Conservation (phyloP, 805 yeast genomes). For the Candida tibetensis region DNA sequence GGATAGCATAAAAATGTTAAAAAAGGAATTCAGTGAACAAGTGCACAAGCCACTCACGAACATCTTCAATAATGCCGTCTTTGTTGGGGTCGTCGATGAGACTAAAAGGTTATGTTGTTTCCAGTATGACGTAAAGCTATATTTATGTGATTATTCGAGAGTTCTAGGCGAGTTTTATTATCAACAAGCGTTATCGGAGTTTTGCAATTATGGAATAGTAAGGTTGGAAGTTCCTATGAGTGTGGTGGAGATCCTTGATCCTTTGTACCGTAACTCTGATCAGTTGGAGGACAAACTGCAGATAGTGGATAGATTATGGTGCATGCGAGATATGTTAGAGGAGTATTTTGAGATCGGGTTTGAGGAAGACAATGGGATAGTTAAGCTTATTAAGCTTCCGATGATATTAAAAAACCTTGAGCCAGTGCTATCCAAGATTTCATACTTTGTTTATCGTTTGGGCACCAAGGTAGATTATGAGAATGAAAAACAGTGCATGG, state of each 20-base stretch:
- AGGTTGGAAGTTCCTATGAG: conserved; percentile 21
- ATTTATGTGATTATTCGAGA: conserved; percentile 76
- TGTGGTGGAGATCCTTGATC: conserved; percentile 34
- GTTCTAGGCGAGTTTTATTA: conserved; percentile 69
- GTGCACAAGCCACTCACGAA: conserved; percentile 58
- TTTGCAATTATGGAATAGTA: conserved; percentile 71
- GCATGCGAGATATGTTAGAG: conserved; percentile 71
- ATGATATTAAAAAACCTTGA: conserved; percentile 59
- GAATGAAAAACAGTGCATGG: conserved; percentile 66
- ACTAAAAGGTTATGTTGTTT: conserved; percentile 70
- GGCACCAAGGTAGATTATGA: conserved; percentile 61
- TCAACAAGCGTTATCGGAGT: conserved; percentile 74
- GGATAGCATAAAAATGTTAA: conserved; percentile 56
- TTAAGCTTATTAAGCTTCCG: conserved; percentile 56
- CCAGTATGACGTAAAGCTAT: conserved; percentile 77
- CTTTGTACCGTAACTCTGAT: conserved; percentile 27
- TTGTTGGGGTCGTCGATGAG: conserved; percentile 80
- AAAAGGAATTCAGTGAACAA: conserved; percentile 45
- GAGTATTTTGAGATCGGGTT: conserved; percentile 72
- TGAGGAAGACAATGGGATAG: conserved; percentile 28
- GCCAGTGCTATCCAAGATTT: conserved; percentile 64
- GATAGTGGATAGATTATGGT: conserved; percentile 18
- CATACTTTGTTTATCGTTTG: conserved; percentile 62
- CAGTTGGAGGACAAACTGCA: conserved; percentile 16
- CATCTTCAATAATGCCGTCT: conserved; percentile 65